A percentile compares a stretch with the other conserved stretches of the same genome.
These are phyloP conservation scores for Calocybe cyanea DNA, from an alignment of 768 basidiomycete species.

Conservation along the genomic window DNA sequence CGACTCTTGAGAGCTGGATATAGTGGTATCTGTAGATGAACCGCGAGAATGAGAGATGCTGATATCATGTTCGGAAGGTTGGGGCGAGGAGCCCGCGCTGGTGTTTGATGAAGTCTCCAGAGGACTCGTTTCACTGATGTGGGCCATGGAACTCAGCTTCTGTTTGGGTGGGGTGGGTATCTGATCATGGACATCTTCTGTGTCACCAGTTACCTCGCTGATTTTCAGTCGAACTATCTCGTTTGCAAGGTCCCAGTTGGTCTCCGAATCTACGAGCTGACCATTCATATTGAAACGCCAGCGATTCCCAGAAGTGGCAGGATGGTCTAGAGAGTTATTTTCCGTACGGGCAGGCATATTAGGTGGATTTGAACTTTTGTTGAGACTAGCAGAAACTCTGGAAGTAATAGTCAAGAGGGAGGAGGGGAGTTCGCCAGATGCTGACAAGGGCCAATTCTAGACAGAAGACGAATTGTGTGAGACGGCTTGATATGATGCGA, in stretches of 20 bases:
- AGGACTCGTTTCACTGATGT: constrained; percentile 64
- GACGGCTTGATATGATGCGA: constrained; percentile 32
- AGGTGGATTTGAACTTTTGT: constrained; percentile 29
- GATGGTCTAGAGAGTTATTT: constrained; percentile 34
- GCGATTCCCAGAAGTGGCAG: constrained; percentile 40
- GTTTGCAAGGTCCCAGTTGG: constrained; percentile 70
- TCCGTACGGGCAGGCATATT: constrained; percentile 49
- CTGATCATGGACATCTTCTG: constrained; percentile 47
- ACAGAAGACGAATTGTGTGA: constrained; percentile 17
- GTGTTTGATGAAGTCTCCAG: constrained; percentile 69
- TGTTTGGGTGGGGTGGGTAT: constrained; percentile 69
- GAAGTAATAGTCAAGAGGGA: constrained; percentile 29
- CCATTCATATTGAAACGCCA: constrained; percentile 66
- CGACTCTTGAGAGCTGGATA: constrained; percentile 57
- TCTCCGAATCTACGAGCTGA: constrained; percentile 56
- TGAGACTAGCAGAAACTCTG: constrained; percentile 27
- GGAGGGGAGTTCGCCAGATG: constrained; percentile 34
- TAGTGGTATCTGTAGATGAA: constrained; percentile 75
- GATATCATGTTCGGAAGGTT: constrained; percentile 62
- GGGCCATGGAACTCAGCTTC: constrained; percentile 52
- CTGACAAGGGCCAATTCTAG: constrained; percentile 46
- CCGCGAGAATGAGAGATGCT: constrained; percentile 73
- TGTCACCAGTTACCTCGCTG: constrained; percentile 46
- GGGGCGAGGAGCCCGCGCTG: constrained; percentile 72
- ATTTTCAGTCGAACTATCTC: constrained; percentile 73